Evolutionary conservation across 2,329 filamentous ascomycete species (phyloP), one percentile per base, ranked within the genome.

Genomic region (Onygenales sp.): DNA sequence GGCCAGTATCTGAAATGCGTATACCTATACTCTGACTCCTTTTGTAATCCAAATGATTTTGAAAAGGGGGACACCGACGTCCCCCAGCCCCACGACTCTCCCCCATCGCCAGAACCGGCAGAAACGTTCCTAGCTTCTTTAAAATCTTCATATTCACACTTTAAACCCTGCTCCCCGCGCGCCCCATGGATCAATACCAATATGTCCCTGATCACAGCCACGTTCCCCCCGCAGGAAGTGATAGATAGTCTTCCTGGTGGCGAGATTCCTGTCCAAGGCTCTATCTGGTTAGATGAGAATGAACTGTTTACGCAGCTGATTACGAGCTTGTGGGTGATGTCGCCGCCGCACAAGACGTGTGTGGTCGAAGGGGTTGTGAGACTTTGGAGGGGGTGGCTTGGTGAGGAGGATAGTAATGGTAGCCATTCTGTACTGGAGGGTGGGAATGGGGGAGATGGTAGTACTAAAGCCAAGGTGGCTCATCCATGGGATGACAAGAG

Each of bases 341-440:
- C 33, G 27, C 33, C 8, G 35, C 13, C 31, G 14, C 14, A 32
- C 10, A 33, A 31, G 51, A 83, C 78, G 62, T 81, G 83, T 56
- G 78, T 85, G 50, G 79, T 81, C 52, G 83, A 90, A 53, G 76
- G 84, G 1, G 78, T 89, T 5, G 72, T 89, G 41, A 78, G 87
- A 32, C 75, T 93, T 0, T 91, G 83, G 77, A 78, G 86, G 51
- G 73, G 84, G 13, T 93, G 88, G 87, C 72, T 93, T 33, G 13
- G 7, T 39, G 9, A 9, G 9, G 36, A n/a, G n/a, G 35, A n/a
- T 48, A 10, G 32, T 11, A 7, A 14, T 5, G 17, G n/a, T 11
- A 48, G 14, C 6, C 10, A 27, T 32, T n/a, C 35, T 38, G 17
- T 36, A 27, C 17, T 31, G 33, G n/a, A 43, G 38, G 39, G 17